Base-by-base conservation (phyloP, 2,329 filamentous ascomycete genomes). In the Eutypa lata region DNA sequence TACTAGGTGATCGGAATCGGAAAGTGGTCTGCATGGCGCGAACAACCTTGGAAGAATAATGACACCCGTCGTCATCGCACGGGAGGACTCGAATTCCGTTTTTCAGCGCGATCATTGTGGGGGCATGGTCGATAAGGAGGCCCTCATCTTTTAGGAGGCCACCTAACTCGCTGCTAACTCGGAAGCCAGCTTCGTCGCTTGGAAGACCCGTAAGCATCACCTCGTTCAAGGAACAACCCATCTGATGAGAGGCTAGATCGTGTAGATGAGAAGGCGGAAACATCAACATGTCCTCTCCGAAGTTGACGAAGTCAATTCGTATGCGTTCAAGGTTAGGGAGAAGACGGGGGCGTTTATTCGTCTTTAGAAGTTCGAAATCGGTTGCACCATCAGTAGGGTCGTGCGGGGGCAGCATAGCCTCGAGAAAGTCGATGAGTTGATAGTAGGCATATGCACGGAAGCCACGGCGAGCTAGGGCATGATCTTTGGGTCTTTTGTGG, bases 371-470 rank as follows among this genome's bases (percentile, higher is more conserved):
- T 19, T 45, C 42, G 7, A 45, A 45, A 45, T 45, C 42, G 42
- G 42, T 8, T 19, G 22, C 8, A 21, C 22, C 61, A 44, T 68
- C 66, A 26, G 61, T 56, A 6, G 78, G 76, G 51, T 79, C 74
- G 59, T 72, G 78, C 1, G 80, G 79, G 2, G 79, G 73, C n/a
- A 77, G 69, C 49, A 83, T 63, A 5, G 75, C 78, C 49, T 71
- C 68, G 21, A 83, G 65, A 51, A 82, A 82, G 61, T 82, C 80
- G 13, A 76, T 68, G 28, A 81, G 68, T 59, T 82, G 79, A 33
- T 72, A 73, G 79, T 79, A 82, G 3, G 76, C 72, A 62, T 82
- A 83, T 59, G 75, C 77, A 46, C 78, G 75, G 55, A 82, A 81
- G 18, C 79, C 79, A 21, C 74, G 72, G n/a, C 77, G 73, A 28